Conservation (phyloP, 1,139 yeast genomes). For the Arxiozyma heterogenica region DNA sequence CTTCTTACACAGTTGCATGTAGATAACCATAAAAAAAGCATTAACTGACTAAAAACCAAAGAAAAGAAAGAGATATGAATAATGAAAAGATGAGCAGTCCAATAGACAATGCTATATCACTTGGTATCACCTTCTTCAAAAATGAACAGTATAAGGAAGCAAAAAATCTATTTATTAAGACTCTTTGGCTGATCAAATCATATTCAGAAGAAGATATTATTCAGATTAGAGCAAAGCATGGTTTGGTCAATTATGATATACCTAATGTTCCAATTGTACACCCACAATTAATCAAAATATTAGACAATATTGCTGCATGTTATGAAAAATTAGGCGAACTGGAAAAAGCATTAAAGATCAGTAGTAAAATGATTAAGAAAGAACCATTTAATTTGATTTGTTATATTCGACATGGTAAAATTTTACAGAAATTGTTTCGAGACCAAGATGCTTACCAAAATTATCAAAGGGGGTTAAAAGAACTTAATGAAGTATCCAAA, state of each 20-base stretch:
- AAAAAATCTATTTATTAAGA: constrained; percentile 21
- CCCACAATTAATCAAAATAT: constrained; percentile 29
- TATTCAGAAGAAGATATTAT: constrained; percentile 17
- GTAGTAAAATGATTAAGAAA: constrained; percentile 34
- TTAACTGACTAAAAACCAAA: background rate
- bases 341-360: constrained; percentile 40
- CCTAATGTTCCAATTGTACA: constrained; percentile 17
- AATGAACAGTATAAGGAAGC: constrained; percentile 22
- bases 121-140: constrained; percentile 25
- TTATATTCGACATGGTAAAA: constrained; percentile 46
- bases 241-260: background rate
- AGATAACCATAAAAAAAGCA: constrained; percentile 1
- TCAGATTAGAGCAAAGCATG: constrained; percentile 8
- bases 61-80: background rate
- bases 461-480: constrained; percentile 37
- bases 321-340: constrained; percentile 41
- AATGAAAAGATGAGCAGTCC: background rate
- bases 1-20: background rate
- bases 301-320: constrained; percentile 48
- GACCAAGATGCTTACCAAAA: constrained; percentile 38
- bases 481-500: constrained; percentile 18
- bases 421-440: constrained; percentile 31
- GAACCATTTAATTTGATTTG: constrained; percentile 56
- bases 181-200: constrained; percentile 20
- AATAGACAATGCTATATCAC: constrained; percentile 22